phyloP scores from a whole-genome alignment of 225 moss, liverwort and hornwort species.

The Straminergon stramineum region DNA sequence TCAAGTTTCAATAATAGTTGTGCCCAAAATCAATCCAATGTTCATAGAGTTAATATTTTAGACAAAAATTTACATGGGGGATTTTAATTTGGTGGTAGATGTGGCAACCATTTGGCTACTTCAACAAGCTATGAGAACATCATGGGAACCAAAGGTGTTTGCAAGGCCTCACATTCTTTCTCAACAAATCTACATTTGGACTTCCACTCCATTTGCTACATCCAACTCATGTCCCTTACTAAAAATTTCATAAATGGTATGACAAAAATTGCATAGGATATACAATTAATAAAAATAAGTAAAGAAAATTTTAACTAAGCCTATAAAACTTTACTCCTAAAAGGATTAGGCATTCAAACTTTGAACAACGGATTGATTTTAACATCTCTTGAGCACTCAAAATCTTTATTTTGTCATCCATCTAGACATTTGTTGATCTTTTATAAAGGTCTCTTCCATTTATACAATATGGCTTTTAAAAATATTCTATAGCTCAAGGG shows the following conservation, averaged over 20 bases:
- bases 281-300: not conserved
- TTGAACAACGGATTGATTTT: not conserved
- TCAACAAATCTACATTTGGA: not conserved
- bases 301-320: not conserved
- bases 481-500: not conserved
- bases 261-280: not conserved
- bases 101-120: not conserved
- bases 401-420: not conserved
- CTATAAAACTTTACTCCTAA: not conserved
- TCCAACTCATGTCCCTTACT: not conserved
- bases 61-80: not conserved
- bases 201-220: not conserved
- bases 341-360: not conserved
- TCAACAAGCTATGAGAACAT: not conserved
- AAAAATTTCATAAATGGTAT: fast-evolving
- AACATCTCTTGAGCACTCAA: not conserved
- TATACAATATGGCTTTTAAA: not conserved
- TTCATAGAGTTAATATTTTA: not conserved
- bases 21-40: not conserved
- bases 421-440: not conserved
- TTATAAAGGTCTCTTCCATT: not conserved
- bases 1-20: not conserved
- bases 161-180: not conserved
- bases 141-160: not conserved
- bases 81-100: not conserved